Base-by-base conservation (phyloP, 2,329 filamentous ascomycete genomes). In the Immersiporthe knoxdaviesiana region DNA sequence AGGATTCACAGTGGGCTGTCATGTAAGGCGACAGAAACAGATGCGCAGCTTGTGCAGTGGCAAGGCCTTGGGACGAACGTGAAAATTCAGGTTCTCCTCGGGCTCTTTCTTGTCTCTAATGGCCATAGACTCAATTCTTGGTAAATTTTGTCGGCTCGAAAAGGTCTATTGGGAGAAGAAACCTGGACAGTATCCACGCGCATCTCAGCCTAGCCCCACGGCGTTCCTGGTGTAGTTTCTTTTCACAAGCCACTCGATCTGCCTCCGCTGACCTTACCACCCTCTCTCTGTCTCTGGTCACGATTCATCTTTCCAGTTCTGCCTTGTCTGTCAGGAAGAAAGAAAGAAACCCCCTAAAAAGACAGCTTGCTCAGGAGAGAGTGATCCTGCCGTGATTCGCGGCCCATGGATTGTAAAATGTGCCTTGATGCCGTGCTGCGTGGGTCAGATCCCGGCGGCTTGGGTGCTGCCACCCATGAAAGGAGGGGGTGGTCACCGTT, bases 221-320 rank as follows among this genome's bases (percentile, higher is more conserved):
- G 62, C 44, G 41, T 32, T 41, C 41, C 14, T 50, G 44, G 41
- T 10, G 10, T 24, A 8, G 16, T 44, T 39, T 62, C 61, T 35
- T 27, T 14, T 6, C 61, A 52, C 18, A n/a, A 41, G 39, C 61
- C 41, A 35, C 61, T 35, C 39, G 61, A 35, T 63, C 61, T 63
- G n/a, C 32, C 59, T 41, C 32, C 32, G 35, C 44, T 47, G 44
- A 47, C 44, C 44, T 47, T 47, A 21, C 44, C n/a, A n/a, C 18
- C 44, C 21, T 47, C 44, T 21, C 44, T n/a, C 35, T 10, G 21
- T n/a, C n/a, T n/a, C n/a, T n/a, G n/a, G n/a, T 47, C 44, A n/a
- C 21, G 44, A 11, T 11, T 8, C 44, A 47, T 10, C 41, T 47
- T n/a, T n/a, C n/a, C 32, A 61, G 14, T 27, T 14, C 59, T 61